phyloP scores from a whole-genome alignment of 768 basidiomycete species.

The Podaxis pistillaris region DNA sequence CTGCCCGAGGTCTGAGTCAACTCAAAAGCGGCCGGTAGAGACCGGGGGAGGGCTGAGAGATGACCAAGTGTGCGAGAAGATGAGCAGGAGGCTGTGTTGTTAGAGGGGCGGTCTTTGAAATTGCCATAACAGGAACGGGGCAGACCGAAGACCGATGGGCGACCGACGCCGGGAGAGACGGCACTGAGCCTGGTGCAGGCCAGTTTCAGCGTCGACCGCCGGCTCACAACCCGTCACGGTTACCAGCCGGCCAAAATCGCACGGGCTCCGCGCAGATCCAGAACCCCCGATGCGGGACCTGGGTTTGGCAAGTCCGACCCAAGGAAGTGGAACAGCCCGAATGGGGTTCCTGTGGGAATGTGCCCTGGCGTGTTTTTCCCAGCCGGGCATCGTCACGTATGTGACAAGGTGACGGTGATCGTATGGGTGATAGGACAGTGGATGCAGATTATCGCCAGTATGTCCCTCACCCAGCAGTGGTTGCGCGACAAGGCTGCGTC shows the following conservation, averaged over 20 bases:
- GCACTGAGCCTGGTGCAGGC: slow-evolving; percentile 6
- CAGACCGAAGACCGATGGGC: slow-evolving; percentile 12
- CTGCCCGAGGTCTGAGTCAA: neutral
- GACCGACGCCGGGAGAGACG: slow-evolving; percentile 13
- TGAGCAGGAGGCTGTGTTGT: neutral
- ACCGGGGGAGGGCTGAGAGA: slow-evolving; percentile 5
- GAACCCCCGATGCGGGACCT: neutral
- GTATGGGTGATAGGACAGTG: neutral
- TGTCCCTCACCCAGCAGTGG: slow-evolving; percentile 57
- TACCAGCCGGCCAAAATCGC: slow-evolving; percentile 12
- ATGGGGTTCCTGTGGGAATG: slow-evolving; percentile 11
- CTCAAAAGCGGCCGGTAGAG: neutral
- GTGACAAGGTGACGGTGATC: slow-evolving; percentile 3
- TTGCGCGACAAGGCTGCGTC: slow-evolving; percentile 59
- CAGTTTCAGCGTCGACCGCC: slow-evolving; percentile 5
- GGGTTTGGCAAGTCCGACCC: slow-evolving; percentile 12
- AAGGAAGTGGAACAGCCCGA: slow-evolving; percentile 4
- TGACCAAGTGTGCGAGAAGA: slow-evolving; percentile 11
- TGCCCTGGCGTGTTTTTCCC: slow-evolving; percentile 9
- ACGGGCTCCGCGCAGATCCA: slow-evolving; percentile 13
- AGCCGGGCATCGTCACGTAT: slow-evolving; percentile 10
- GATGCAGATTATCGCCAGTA: slow-evolving; percentile 14
- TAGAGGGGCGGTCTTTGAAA: slow-evolving; percentile 15
- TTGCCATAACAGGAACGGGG: slow-evolving; percentile 16
- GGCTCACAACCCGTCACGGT: slow-evolving; percentile 5